Percentiles rank a stretch among this genome's conserved stretches.
Evolutionary conservation across 495 filamentous ascomycete species (phyloP).

Genomic region (Parathielavia hyrcaniae): DNA sequence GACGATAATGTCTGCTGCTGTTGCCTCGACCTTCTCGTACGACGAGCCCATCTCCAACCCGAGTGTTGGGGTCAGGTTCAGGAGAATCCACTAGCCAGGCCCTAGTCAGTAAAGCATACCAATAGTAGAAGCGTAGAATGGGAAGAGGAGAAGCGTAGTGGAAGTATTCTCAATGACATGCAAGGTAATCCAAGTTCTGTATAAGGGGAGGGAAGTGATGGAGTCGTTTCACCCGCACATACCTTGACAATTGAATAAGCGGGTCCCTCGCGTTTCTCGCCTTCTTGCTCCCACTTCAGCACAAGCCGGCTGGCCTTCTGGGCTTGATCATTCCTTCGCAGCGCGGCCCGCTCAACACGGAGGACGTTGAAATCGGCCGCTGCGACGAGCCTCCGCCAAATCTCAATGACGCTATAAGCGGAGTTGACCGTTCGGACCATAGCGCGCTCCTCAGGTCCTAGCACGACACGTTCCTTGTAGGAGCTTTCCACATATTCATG

Average conservation of each 20-base stretch:
- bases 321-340: neutral
- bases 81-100: slow-evolving; percentile 11
- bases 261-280: slow-evolving; percentile 10
- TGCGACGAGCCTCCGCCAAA: slow-evolving; percentile 13
- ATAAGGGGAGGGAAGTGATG: slow-evolving; percentile 4
- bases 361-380: slow-evolving; percentile 11
- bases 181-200: slow-evolving; percentile 7
- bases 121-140: slow-evolving; percentile 1
- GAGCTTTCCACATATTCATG: slow-evolving; percentile 5
- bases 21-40: slow-evolving; percentile 9
- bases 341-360: neutral
- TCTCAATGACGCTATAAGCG: slow-evolving; percentile 10
- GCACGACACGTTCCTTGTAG: slow-evolving; percentile 10
- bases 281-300: slow-evolving; percentile 9
- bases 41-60: neutral
- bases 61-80: slow-evolving; percentile 2
- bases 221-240: slow-evolving; percentile 5
- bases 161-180: slow-evolving; percentile 6
- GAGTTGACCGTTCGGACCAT: slow-evolving; percentile 7
- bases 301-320: slow-evolving; percentile 1
- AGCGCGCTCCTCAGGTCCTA: slow-evolving; percentile 10
- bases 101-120: slow-evolving; percentile 8
- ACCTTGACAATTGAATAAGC: slow-evolving; percentile 9
- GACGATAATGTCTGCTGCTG: slow-evolving; percentile 9
- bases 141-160: slow-evolving; percentile 1